Conservation (phyloP, 805 yeast genomes). For the Nakazawaea populi region DNA sequence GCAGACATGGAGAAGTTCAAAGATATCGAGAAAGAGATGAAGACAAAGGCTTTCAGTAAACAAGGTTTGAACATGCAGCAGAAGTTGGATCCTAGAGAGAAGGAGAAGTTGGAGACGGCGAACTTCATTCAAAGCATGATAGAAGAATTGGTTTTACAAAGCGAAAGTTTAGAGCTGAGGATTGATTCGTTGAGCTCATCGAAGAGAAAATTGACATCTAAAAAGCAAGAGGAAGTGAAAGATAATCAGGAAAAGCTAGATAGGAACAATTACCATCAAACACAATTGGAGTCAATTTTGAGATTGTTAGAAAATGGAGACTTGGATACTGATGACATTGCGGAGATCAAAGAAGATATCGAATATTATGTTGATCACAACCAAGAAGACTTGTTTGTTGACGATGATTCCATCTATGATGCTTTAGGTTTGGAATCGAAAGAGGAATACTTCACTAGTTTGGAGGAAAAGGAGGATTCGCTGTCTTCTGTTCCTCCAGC, state of each 20-base stretch:
- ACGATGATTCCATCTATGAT: slow-evolving; percentile 91
- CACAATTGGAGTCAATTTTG: slow-evolving; percentile 70
- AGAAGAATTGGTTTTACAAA: slow-evolving; percentile 77
- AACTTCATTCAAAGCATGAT: slow-evolving; percentile 63
- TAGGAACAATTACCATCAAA: slow-evolving; percentile 74
- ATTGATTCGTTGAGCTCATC: slow-evolving; percentile 39
- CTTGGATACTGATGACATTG: slow-evolving; percentile 69
- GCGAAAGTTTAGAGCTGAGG: slow-evolving; percentile 72
- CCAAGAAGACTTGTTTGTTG: slow-evolving; percentile 89
- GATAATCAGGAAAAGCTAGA: slow-evolving; percentile 62
- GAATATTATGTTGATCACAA: slow-evolving; percentile 90
- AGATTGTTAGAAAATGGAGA: slow-evolving; percentile 74
- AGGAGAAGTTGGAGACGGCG: slow-evolving; percentile 67
- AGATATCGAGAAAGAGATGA: slow-evolving; percentile 50
- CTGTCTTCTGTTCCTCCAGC: slow-evolving; percentile 6
- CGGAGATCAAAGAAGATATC: slow-evolving; percentile 81
- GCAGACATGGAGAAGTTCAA: slow-evolving; percentile 57
- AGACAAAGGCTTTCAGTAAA: slow-evolving; percentile 53
- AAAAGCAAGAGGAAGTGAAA: slow-evolving; percentile 47
- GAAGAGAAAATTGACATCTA: slow-evolving; percentile 30
- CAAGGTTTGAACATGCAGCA: slow-evolving; percentile 44
- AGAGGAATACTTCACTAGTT: slow-evolving; percentile 14
- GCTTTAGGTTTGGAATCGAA: slow-evolving; percentile 64
- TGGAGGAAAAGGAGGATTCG: slow-evolving; percentile 4
- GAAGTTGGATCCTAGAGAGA: slow-evolving; percentile 53